Base-by-base conservation (phyloP, 257 asterid genomes). In the Perilla frutescens region DNA sequence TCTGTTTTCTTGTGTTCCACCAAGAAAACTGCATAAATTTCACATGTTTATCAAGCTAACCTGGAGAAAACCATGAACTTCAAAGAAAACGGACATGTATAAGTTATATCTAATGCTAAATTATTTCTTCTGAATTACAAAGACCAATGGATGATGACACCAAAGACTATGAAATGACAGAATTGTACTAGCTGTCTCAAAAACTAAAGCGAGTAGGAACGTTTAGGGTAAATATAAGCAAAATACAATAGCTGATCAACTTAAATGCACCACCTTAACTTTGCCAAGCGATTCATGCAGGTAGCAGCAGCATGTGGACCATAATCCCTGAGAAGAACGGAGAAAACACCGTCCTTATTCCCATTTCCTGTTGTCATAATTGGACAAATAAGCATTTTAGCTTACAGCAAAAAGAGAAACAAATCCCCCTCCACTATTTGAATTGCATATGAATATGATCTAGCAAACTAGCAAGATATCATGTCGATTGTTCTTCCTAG, bases 271-370 rank as follows among this genome's bases (percentile, higher is more conserved):
- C 81, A 90, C 98, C 99, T 94, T 78, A 94, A 77, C 87, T 94
- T 94, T 44, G 99, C 99, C 71, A 91, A 87, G 77, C 97, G 97
- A 83, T 94, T 94, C 99, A 94, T 94, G 82, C 97, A 91, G 71
- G 85, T 79, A 64, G 99, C 87, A 76, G 99, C 96, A 60, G 93
- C 95, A 85, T 94, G 93, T 49, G 97, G 56, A 78, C 81, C 82
- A 73, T 91, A 94, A 85, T 94, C 99, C 79, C 99, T 88, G 67
- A 94, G 92, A 77, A 94, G 97, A 81, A 91, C 90, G 6, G 99
- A 90, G 86, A 88, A 90, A 69, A 94, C 90, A 59, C 99, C 99
- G 43, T 94, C 96, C 86, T 94, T 94, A 74, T 84, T 90, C 73
- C 99, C 99, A 73, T 94, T 94, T 74, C 99, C 99, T 94, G 88